phyloP scores from a whole-genome alignment of 306 rosid genomes.

The Begonia peltatifolia region DNA sequence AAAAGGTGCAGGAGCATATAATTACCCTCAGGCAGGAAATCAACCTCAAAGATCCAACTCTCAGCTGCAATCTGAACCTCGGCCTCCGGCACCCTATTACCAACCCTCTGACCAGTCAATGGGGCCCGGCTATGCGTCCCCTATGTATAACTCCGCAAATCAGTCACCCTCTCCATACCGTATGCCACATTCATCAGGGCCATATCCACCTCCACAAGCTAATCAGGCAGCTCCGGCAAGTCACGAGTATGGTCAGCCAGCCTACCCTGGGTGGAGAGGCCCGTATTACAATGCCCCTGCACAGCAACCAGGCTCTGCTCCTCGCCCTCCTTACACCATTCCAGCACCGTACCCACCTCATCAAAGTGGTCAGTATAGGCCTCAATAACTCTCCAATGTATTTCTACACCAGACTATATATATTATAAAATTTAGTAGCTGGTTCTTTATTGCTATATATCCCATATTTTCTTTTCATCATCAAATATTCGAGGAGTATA shows the following conservation, averaged over 20 bases:
- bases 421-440: too few relatives aligned
- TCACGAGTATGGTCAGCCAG: slow-evolving; percentile 90
- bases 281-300: slow-evolving; percentile 59
- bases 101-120: slow-evolving; percentile 65
- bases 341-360: slow-evolving; percentile 68
- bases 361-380: slow-evolving; percentile 84
- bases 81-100: slow-evolving; percentile 42
- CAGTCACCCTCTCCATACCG: slow-evolving; percentile 60
- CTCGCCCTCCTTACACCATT: slow-evolving; percentile 78
- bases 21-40: slow-evolving; percentile 42
- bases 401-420: too few relatives aligned
- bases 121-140: slow-evolving; percentile 37
- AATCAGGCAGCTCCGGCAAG: slow-evolving; percentile 22
- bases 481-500: too few relatives aligned
- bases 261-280: slow-evolving; percentile 97
- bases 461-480: too few relatives aligned
- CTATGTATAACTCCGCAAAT: slow-evolving; percentile 44
- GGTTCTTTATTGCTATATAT: too few relatives aligned
- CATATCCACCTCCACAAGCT: slow-evolving; percentile 40
- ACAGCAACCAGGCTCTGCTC: slow-evolving; percentile 57
- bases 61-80: slow-evolving; percentile 46
- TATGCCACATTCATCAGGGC: slow-evolving; percentile 39
- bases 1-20: slow-evolving; percentile 31
- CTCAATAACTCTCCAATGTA: slow-evolving; percentile 23
- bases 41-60: slow-evolving; percentile 50